Evolutionary conservation across 257 asterid species (phyloP).

Genomic region (Phtheirospermum japonicum): DNA sequence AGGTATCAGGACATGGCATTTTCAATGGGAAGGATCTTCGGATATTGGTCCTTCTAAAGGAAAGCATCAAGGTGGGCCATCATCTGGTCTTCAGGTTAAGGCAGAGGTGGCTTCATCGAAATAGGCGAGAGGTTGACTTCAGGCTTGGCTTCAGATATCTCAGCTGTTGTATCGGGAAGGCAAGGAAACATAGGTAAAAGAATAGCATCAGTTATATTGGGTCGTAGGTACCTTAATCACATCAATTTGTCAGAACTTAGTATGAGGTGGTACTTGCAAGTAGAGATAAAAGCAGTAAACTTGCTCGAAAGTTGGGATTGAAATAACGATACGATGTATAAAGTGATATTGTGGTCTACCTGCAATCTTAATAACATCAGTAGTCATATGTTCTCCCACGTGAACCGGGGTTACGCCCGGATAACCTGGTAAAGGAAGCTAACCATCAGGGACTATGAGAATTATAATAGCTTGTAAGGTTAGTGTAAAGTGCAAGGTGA

Average conservation of each 20-base stretch:
- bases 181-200: conserved; percentile 79
- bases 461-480: conserved; percentile 21
- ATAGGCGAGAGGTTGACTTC: conserved; percentile 76
- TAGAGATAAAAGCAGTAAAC: conserved; percentile 27
- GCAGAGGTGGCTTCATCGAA: conserved; percentile 81
- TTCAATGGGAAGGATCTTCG: conserved; percentile 66
- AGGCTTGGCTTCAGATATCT: conserved; percentile 70
- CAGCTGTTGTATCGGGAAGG: conserved; percentile 86
- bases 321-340: conserved; percentile 25
- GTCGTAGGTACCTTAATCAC: conserved; percentile 39
- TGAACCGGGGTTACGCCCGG: conserved; percentile 83
- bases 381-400: conserved; percentile 93
- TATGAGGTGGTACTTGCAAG: conserved; percentile 30
- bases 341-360: conserved; percentile 61
- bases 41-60: conserved; percentile 70
- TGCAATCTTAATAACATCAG: conserved; percentile 51
- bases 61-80: conserved; percentile 87
- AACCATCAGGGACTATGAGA: conserved; percentile 33
- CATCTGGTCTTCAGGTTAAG: conserved; percentile 97
- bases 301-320: conserved; percentile 29
- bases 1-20: conserved; percentile 58
- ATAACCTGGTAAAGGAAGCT: conserved; percentile 64
- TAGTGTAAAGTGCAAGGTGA: conserved; percentile 14
- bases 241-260: conserved; percentile 36
- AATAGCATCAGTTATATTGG: conserved; percentile 67